Evolutionary conservation across 2,329 filamentous ascomycete species (phyloP).

Genomic region (Grosmannia clavigera): DNA sequence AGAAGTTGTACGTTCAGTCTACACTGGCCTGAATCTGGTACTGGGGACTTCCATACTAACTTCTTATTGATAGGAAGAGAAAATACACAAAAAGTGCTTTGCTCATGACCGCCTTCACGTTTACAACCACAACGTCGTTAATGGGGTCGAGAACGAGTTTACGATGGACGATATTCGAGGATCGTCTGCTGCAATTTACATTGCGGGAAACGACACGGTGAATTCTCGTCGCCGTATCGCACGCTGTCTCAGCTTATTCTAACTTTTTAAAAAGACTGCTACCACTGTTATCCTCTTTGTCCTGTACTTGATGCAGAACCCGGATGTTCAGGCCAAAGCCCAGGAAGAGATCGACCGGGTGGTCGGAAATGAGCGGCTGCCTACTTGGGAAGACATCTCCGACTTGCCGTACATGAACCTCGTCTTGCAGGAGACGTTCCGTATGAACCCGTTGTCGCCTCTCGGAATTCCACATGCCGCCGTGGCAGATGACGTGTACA

Average conservation of each 20-base stretch:
- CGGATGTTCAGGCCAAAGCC: constrained; percentile 26
- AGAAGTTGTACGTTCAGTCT: not conserved
- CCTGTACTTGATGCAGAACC: constrained; percentile 27
- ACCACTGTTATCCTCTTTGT: constrained; percentile 23
- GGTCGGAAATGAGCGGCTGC: constrained; percentile 24
- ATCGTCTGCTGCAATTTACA: constrained; percentile 16
- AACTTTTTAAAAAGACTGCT: constrained; percentile 10
- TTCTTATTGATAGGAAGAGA: not conserved
- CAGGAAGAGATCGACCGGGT: constrained; percentile 28
- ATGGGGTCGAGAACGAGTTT: constrained; percentile 10
- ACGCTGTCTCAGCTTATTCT: not conserved
- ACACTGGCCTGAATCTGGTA: not conserved
- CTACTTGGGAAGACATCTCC: constrained; percentile 22
- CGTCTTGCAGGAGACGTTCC: constrained; percentile 30
- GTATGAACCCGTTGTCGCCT: constrained; percentile 29
- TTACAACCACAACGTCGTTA: not conserved
- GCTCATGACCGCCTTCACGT: constrained; percentile 2
- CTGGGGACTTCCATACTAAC: not conserved
- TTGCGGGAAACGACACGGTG: constrained; percentile 18
- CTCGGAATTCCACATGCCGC: constrained; percentile 27
- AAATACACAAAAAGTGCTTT: constrained; percentile 1
- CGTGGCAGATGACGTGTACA: constrained; percentile 27
- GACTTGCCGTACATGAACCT: constrained; percentile 29
- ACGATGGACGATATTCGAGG: constrained; percentile 18
- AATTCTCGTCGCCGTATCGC: not conserved